Base-by-base conservation (phyloP, 2,329 filamentous ascomycete genomes). In the Monosporascus sp. region DNA sequence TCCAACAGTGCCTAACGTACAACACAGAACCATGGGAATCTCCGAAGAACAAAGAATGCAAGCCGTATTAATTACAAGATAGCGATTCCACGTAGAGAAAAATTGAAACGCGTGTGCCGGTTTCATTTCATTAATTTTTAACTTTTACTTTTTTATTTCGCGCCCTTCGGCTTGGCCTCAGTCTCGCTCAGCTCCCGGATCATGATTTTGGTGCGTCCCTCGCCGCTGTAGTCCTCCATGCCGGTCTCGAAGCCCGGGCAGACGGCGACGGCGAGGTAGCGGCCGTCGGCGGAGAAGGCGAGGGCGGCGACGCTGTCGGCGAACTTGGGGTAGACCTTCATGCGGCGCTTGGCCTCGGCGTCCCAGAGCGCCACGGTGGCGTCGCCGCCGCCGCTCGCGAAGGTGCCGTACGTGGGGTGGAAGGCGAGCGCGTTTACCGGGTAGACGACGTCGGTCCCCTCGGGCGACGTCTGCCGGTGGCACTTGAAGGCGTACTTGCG, bases 401-500 rank as follows among this genome's bases (percentile, higher is more conserved):
- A 96, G 0, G 90, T 95, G 56, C 90, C 90, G 65, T 83, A 81
- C 3, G 87, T 72, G 0, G 90, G 90, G 70, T 97, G 91, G 74
- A 96, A 97, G 1, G 89, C 84, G 7, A 97, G 79, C 3, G 91
- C 88, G 66, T 97, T 94, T 60, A 97, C 92, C 0, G 92, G 92
- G 65, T 92, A 96, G 3, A 97, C 90, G 5, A 96, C 80, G 64
- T 96, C 92, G 31, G 79, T 84, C 48, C 83, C 78, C 41, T 85
- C 80, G 2, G 82, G 72, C 9, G 77, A 79, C 1, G 84, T 80
- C 69, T 96, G 90, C 5, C 94, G 83, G 72, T 99, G 94, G 72
- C 94, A 99, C 72, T 99, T 99, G 82, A 99, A 99, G 15, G 94
- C 94, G 70, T 97, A 99, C 71, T 97, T 97, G 60, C 92, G 83